Conservation (phyloP, 1,284 basidiomycete genomes). For the Cerioporus squamosus region DNA sequence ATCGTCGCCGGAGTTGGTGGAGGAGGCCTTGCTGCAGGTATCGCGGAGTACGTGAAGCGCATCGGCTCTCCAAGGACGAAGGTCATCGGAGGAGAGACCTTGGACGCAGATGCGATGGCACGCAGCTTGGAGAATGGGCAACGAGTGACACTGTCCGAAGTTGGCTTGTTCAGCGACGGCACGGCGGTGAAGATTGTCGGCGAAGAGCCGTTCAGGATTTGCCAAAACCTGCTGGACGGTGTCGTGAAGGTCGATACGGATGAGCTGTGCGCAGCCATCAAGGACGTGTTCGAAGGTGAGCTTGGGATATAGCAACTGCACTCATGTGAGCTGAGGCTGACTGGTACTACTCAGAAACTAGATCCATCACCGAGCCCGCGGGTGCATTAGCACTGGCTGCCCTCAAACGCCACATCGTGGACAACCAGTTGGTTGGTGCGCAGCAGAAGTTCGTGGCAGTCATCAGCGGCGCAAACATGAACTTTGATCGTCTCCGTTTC, state of each 20-base stretch:
- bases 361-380: slow-evolving; percentile 94
- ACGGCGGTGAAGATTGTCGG: slow-evolving; percentile 98
- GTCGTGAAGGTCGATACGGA: slow-evolving; percentile 92
- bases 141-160: slow-evolving; percentile 85
- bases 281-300: slow-evolving; percentile 96
- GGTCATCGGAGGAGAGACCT: slow-evolving; percentile 93
- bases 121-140: slow-evolving; percentile 79
- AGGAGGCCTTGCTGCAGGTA: slow-evolving; percentile 90
- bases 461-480: slow-evolving; percentile 98
- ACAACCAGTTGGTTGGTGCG: slow-evolving; percentile 82
- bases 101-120: slow-evolving; percentile 94
- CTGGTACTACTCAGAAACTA: slow-evolving; percentile 68
- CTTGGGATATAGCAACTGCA: slow-evolving; percentile 11
- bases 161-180: slow-evolving; percentile 98
- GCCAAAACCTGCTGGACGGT: slow-evolving; percentile 84
- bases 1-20: slow-evolving; percentile 94
- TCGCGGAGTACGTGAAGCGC: slow-evolving; percentile 92
- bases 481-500: slow-evolving; percentile 95
- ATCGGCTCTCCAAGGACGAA: slow-evolving; percentile 87
- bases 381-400: slow-evolving; percentile 96
- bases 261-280: slow-evolving; percentile 98
- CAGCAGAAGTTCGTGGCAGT: slow-evolving; percentile 91
- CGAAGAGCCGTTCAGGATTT: slow-evolving; percentile 93
- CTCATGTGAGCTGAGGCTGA: not conserved
- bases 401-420: slow-evolving; percentile 86